A percentile compares a stretch with the other conserved stretches of the same genome.
These are phyloP conservation scores for Dendrobium huoshanense DNA, from an alignment of 106 monocot genomes.

Conservation along the genomic window DNA sequence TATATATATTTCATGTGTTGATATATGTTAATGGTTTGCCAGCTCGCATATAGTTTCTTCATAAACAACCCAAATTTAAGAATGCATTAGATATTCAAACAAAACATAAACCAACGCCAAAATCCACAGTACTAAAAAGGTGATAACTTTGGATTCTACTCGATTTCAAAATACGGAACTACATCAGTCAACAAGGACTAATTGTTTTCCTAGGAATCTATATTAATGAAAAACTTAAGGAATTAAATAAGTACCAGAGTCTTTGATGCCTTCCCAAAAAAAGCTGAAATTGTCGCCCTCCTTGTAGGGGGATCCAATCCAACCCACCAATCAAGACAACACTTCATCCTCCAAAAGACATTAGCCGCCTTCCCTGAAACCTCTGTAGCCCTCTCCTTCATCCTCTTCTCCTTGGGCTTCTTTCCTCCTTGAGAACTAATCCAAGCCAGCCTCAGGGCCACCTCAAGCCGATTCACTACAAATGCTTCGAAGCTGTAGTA, in stretches of 20 bases:
- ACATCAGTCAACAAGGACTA: not conserved
- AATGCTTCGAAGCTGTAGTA: slow-evolving; percentile 81
- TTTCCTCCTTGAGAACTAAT: slow-evolving; percentile 27
- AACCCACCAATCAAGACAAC: slow-evolving; percentile 86
- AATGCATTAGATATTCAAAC: not conserved
- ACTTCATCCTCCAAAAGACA: slow-evolving; percentile 86
- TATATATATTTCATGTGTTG: too few species aligned
- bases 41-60: not conserved
- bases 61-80: not conserved
- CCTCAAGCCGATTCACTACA: slow-evolving; percentile 64
- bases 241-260: slow-evolving; percentile 42
- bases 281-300: slow-evolving; percentile 28
- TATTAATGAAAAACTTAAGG: not conserved
- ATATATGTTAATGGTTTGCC: not conserved
- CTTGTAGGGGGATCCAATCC: slow-evolving; percentile 40
- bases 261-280: slow-evolving; percentile 49
- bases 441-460: slow-evolving; percentile 68
- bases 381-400: slow-evolving; percentile 19
- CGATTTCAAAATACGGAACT: not conserved
- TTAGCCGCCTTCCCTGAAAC: slow-evolving; percentile 38
- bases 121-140: not conserved
- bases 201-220: not conserved
- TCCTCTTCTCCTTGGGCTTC: slow-evolving; percentile 39
- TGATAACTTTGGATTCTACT: not conserved
- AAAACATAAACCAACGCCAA: not conserved